phyloP scores from a whole-genome alignment of 169 alveolate genomes.

The Plasmodium chabaudi region DNA sequence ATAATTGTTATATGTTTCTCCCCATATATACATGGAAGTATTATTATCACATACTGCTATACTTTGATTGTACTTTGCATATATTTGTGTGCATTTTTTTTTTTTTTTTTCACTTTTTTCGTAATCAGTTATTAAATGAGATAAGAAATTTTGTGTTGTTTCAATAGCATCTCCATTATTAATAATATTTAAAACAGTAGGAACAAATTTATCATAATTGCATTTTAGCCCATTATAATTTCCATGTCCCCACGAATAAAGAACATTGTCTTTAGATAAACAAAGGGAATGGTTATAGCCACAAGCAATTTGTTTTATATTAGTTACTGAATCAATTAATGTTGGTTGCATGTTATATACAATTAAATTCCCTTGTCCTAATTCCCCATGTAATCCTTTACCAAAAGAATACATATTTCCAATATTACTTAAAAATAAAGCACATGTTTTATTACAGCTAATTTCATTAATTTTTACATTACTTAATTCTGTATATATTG shows the following conservation, averaged over 20 bases:
- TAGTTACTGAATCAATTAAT: conserved; percentile 59
- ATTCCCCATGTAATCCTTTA: conserved; percentile 85
- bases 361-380: conserved; percentile 81
- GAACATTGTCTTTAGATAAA: conserved; percentile 56
- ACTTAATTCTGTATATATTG: conserved; percentile 81
- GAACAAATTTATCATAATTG: conserved; percentile 45
- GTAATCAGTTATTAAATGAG: conserved; percentile 62
- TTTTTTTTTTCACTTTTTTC: conserved; percentile 62
- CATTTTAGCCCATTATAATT: conserved; percentile 84
- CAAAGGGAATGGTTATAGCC: conserved; percentile 82
- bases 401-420: conserved; percentile 82
- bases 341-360: conserved; percentile 80
- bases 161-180: conserved; percentile 76
- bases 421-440: conserved; percentile 79
- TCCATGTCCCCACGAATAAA: conserved; percentile 85
- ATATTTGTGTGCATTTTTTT: conserved; percentile 73
- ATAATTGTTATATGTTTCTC: conserved; percentile 82
- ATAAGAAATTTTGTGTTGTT: conserved; percentile 56
- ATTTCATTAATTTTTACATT: conserved; percentile 80
- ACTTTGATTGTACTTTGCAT: conserved; percentile 80
- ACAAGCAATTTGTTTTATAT: conserved; percentile 79
- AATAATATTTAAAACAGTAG: conserved; percentile 51
- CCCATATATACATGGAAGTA: conserved; percentile 82
- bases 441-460: conserved; percentile 80
- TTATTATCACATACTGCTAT: conserved; percentile 81